Base-by-base conservation (phyloP, 1,284 basidiomycete species). In the Microbotryomycetes sp. region DNA sequence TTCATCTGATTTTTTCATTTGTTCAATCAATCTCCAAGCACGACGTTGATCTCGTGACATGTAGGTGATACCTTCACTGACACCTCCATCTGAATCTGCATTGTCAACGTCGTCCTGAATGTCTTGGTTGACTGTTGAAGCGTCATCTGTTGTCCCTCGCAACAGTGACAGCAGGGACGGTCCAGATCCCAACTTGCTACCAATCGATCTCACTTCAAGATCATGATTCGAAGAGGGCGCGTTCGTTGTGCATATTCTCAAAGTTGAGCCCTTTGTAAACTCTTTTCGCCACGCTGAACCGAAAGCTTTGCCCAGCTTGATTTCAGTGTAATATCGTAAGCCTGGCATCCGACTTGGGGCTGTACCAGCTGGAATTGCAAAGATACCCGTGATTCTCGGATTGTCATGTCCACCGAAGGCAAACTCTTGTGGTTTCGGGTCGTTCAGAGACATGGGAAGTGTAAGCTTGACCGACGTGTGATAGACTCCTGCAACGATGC, bases 321-420 rank as follows among this genome's bases (percentile, higher is more conserved):
- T 12, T 25, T 56, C 61, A 23, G 23, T 23, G 48, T 64, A 63
- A 23, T 53, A 31, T 14, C 64, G 32, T n/a, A 68, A 29, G 2
- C 66, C 66, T 19, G 66, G 64, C 66, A 68, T 68, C 3, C 64
- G 23, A 31, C 47, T 30, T 1, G 54, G 50, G 0, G 66, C 61
- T 2, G 61, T 60, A 4, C 64, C 66, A 0, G 61, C 64, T 0
- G 64, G 64, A 4, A 68, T 22, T 4, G 45, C n/a, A 46, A 66
- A 68, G 29, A 68, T n/a, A 28, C 66, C 66, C 5, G 59, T 53
- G 1, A 45, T 9, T 9, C 46, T 42, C 2, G 52, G 54, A n/a
- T 32, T 15, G 42, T 63, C 59, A 32, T 68, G 66, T 2, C 66
- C 66, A 14, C 66, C 66, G 36, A 64, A 68, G 6, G 66, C 66